Evolutionary conservation across 495 filamentous ascomycete genomes (phyloP), one percentile per base, ranked within the genome.

Genomic region (Jackrogersella multiformis): DNA sequence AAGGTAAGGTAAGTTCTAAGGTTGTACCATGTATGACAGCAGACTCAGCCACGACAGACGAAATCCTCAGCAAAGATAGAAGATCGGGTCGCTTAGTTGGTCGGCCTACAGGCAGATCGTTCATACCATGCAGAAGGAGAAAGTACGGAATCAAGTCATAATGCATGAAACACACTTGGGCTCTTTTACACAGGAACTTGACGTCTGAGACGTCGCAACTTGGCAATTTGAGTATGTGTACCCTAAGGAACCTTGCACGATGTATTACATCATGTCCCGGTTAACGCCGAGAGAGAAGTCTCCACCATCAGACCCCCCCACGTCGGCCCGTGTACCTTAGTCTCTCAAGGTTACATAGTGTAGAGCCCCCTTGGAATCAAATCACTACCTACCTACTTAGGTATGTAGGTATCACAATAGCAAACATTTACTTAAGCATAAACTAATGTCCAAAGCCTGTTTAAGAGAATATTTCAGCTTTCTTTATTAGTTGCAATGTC

Each of bases 401-500:
- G n/a, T n/a, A n/a, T n/a, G 21, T 48, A 30, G 12, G 12, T 16
- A 28, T 15, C 34, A n/a, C n/a, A n/a, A n/a, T n/a, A n/a, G n/a
- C n/a, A n/a, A n/a, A n/a, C n/a, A n/a, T n/a, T n/a, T 38, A 42
- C 13, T 20, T 39, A 13, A 23, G 34, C 15, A 53, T 35, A 21
- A n/a, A 35, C 24, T 42, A 39, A 21, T 15, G 24, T 42, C 6
- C 39, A 13, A 51, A 59, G n/a, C n/a, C 20, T 23, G 36, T 49
- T 67, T 59, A 64, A 44, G 32, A 68, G 34, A 64, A 61, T 51
- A 66, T 52, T 70, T 59, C 48, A 67, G 55, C 49, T 73, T 55
- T 32, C 32, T 61, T 73, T 63, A 71, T 71, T 73, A 34, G 59
- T 61, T 44, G 45, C 10, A 53, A 60, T 67, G 46, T 68, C 49